Evolutionary conservation across 192 early-diverging fungal species (phyloP).

Genomic region (Linnemannia schmuckeri): DNA sequence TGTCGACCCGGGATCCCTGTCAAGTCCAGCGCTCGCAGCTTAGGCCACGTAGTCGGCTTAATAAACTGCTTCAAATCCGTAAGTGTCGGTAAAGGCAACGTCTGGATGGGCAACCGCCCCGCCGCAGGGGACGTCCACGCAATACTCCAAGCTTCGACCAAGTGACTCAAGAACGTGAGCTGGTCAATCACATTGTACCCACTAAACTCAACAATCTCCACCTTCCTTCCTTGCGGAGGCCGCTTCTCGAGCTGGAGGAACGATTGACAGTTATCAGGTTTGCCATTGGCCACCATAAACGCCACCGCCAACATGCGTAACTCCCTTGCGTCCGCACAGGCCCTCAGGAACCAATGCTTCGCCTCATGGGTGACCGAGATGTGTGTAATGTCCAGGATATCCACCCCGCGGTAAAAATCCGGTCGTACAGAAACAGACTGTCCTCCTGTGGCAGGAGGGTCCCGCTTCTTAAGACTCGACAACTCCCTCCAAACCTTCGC

Average conservation of each 20-base stretch:
- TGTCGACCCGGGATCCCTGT: not conserved
- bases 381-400: not conserved
- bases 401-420: not conserved
- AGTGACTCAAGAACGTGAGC: not conserved
- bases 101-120: not conserved
- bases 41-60: not conserved
- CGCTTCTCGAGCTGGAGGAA: not conserved
- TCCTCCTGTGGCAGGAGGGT: no score
- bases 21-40: not conserved
- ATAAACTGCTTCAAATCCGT: not conserved
- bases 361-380: not conserved
- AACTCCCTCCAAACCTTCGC: not conserved
- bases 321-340: not conserved
- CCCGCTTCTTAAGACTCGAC: not conserved
- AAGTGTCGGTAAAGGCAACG: not conserved
- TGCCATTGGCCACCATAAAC: not conserved
- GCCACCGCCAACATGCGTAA: not conserved
- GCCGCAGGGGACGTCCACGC: not conserved
- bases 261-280: not conserved
- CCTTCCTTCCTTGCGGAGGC: not conserved
- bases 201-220: not conserved
- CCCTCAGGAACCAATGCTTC: conserved; percentile 5
- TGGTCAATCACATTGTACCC: not conserved
- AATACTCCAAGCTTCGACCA: not conserved
- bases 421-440: no score